Evolutionary conservation across 2,329 filamentous ascomycete genomes (phyloP).

Genomic region (Ceratocystis smalleyi): DNA sequence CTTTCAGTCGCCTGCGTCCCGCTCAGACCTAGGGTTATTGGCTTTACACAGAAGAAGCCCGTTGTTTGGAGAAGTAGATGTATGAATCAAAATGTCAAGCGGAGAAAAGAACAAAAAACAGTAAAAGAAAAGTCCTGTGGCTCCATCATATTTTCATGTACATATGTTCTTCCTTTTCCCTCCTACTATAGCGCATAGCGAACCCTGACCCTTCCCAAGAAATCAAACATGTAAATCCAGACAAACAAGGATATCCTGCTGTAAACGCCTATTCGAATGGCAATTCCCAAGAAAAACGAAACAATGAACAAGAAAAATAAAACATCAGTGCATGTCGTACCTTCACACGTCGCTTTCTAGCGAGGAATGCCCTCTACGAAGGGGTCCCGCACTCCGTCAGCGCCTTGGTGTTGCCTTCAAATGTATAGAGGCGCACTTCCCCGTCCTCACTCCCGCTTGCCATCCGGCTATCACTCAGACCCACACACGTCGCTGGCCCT

Average conservation of each 20-base stretch:
- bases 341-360: neutral
- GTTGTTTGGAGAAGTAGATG: neutral
- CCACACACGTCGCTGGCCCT: constrained; percentile 84
- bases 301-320: neutral
- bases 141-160: constrained; percentile 1
- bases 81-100: neutral
- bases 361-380: constrained; percentile 23
- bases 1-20: neutral
- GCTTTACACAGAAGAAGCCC: no score
- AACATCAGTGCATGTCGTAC: neutral
- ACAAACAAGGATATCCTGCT: constrained; percentile 5
- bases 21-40: neutral
- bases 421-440: constrained; percentile 73
- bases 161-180: neutral
- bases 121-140: neutral
- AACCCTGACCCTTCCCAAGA: neutral
- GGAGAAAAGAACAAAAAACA: neutral
- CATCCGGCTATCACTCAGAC: constrained; percentile 75
- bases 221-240: neutral
- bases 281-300: neutral
- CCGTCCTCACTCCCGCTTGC: constrained; percentile 88
- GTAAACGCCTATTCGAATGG: neutral
- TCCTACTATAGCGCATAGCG: neutral
- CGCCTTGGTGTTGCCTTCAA: constrained; percentile 36
- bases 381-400: constrained; percentile 37